These are phyloP conservation scores for Penicillium diatomitis DNA, from an alignment of 495 filamentous ascomycete species.

Conservation along the genomic window DNA sequence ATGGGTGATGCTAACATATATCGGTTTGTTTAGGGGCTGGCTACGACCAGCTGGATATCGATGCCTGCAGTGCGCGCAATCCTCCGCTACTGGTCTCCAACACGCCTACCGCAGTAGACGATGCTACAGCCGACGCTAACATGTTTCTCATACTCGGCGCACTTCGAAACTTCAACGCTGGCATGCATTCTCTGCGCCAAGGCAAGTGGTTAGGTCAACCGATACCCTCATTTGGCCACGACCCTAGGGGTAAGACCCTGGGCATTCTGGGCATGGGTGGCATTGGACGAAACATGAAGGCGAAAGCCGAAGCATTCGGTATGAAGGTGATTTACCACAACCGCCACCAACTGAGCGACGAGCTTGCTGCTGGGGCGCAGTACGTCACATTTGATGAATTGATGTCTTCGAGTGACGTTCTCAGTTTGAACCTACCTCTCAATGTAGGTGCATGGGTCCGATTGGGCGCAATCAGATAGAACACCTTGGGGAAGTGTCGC, in stretches of 20 bases:
- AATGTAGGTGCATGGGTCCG: slow-evolving; percentile 44
- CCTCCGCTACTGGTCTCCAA: slow-evolving; percentile 63
- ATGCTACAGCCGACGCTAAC: slow-evolving; percentile 69
- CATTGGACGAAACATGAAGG: slow-evolving; percentile 57
- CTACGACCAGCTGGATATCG: slow-evolving; percentile 70
- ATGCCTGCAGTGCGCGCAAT: slow-evolving; percentile 54
- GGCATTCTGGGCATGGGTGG: slow-evolving; percentile 85
- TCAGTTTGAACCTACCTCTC: slow-evolving; percentile 68
- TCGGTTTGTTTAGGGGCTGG: slow-evolving; percentile 47
- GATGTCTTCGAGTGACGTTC: slow-evolving; percentile 56
- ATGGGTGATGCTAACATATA: no score
- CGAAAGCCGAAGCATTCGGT: slow-evolving; percentile 49
- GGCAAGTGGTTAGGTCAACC: slow-evolving; percentile 49
- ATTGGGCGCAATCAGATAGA: no score
- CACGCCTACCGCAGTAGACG: slow-evolving; percentile 69
- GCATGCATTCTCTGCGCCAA: slow-evolving; percentile 51
- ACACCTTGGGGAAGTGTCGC: no score
- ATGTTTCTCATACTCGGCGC: slow-evolving; percentile 74
- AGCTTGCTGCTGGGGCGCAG: slow-evolving; percentile 49
- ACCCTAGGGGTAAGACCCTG: slow-evolving; percentile 56
- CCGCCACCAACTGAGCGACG: slow-evolving; percentile 40
- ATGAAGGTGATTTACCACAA: slow-evolving; percentile 68
- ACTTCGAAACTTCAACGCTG: slow-evolving; percentile 57
- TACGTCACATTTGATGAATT: slow-evolving; percentile 65
- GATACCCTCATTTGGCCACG: slow-evolving; percentile 43